These are phyloP conservation scores for Asclepias syriaca DNA, from an alignment of 257 asterid genomes.

Conservation along the genomic window DNA sequence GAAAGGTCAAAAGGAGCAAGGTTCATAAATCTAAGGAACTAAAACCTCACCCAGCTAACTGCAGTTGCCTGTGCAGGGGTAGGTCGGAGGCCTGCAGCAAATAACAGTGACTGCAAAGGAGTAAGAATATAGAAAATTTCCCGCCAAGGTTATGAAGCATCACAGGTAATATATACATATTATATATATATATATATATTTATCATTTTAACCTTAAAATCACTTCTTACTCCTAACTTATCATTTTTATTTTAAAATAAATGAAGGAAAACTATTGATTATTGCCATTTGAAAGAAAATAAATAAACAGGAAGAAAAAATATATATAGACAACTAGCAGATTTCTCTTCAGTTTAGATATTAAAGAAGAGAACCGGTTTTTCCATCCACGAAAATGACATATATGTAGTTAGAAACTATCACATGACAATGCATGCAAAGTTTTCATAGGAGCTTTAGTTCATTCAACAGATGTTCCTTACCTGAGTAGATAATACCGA, in stretches of 20 bases:
- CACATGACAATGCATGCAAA: background rate
- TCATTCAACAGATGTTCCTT: conserved; percentile 11
- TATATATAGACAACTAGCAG: background rate
- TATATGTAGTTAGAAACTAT: background rate
- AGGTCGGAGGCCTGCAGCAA: conserved; percentile 99
- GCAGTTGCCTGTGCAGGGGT: conserved; percentile 99
- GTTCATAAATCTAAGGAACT: conserved; percentile 9
- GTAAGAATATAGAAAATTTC: conserved; percentile 32
- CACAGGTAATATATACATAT: background rate
- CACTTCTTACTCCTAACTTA: background rate
- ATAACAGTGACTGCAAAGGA: conserved; percentile 85
- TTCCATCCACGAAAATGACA: background rate
- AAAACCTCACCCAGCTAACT: conserved; percentile 82
- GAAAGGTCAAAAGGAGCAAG: background rate
- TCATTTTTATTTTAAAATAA: background rate
- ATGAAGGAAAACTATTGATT: too few relatives aligned
- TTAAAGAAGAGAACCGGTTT: background rate
- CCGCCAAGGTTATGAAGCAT: conserved; percentile 14
- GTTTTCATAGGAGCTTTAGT: background rate
- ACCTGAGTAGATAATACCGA: conserved; percentile 98
- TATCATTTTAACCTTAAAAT: background rate
- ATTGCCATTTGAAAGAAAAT: background rate
- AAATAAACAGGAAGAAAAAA: background rate
- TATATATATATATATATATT: too few relatives aligned
- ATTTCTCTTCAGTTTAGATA: background rate